Base-by-base conservation (phyloP, 371 early-diverging fungal genomes). In the Mucor plumbeus region DNA sequence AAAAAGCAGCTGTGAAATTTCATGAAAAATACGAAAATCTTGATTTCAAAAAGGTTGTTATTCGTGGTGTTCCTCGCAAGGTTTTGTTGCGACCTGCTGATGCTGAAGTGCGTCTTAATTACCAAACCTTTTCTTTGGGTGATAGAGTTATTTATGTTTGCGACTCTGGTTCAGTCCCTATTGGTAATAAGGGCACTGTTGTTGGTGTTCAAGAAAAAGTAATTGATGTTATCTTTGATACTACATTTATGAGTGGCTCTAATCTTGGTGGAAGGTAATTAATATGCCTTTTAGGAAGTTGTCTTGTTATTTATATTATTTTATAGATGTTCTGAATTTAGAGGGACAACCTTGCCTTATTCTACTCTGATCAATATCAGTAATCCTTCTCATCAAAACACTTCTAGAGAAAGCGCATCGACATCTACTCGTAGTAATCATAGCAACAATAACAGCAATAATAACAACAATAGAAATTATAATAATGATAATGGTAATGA, bases 171-270 rank as follows among this genome's bases (percentile, higher is more conserved):
- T 81, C 77, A 41, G 94, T 95, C 9, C 94, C 94, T 10, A 71
- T 95, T 39, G 97, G 88, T 2, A 83, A 88, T 19, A 83, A 84
- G 62, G 98, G 98, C 21, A 93, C 92, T 11, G 88, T 97, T 3
- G 91, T 97, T 53, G 94, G 91, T 10, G 83, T 94, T 9, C 86
- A 92, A 34, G 90, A 87, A 11, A 76, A 85, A 53, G 72, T 82
- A 33, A 67, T 97, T 4, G 97, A 98, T 62, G 86, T 98, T 9
- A 74, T 98, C 0, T 94, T 97, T 73, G 99, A 98, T 70, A 71
- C 78, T 36, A 72, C 88, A 3, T 92, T 96, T 65, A 87, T 95
- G 85, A 88, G 90, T 56, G 96, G 94, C 0, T 84, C 82, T 40
- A 86, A 81, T n/a, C 79, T 97, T 33, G 89, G 88, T 61, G 94